Conservation (phyloP, 2,329 filamentous ascomycete species). For the Colletotrichum sp. region DNA sequence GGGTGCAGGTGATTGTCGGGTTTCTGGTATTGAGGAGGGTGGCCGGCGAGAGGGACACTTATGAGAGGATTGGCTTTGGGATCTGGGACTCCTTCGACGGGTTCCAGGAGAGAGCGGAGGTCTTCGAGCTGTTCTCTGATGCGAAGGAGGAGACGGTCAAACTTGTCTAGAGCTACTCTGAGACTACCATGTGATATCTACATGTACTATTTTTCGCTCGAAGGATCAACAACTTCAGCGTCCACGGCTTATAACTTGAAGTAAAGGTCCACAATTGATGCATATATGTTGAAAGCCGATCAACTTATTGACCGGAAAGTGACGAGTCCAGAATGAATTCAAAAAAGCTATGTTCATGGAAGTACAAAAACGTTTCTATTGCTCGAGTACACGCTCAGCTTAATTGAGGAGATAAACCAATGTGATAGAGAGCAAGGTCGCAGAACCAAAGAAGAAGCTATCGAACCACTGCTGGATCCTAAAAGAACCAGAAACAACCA, state of each 20-base stretch:
- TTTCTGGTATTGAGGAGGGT: not conserved
- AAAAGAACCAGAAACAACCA: not conserved
- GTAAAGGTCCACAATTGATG: not conserved
- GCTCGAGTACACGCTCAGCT: not conserved
- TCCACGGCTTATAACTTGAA: not conserved
- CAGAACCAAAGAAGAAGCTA: not conserved
- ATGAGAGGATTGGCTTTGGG: not conserved
- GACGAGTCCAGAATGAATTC: rapidly evolving
- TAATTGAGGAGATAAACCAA: not conserved
- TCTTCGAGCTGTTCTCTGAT: not conserved
- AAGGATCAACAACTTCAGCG: not conserved
- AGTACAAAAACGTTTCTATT: not conserved
- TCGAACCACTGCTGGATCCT: not conserved
- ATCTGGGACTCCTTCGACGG: not conserved
- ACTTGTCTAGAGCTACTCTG: not conserved
- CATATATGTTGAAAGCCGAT: rapidly evolving
- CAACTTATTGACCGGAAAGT: rapidly evolving
- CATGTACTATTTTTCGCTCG: no score
- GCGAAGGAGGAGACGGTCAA: not conserved
- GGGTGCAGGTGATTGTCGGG: not conserved
- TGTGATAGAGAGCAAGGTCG: rapidly evolving
- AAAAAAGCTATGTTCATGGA: not conserved
- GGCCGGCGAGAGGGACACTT: not conserved
- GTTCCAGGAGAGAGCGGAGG: rapidly evolving
- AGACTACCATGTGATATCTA: not conserved